Base-by-base conservation (phyloP, 306 rosid genomes). In the Sindora glabra region DNA sequence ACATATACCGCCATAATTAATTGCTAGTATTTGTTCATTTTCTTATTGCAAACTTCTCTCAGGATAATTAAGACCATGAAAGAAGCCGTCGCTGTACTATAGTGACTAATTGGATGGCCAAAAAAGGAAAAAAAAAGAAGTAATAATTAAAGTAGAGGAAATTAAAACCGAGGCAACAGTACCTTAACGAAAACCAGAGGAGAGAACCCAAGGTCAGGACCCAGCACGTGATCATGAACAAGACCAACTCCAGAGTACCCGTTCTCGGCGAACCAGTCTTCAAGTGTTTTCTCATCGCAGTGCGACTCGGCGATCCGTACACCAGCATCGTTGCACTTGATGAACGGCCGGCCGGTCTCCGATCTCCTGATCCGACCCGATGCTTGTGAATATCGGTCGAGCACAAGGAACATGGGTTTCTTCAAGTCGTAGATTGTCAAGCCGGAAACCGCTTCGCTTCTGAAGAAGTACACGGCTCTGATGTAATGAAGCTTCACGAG, bases 101-200 rank as follows among this genome's bases (percentile, higher is more conserved):
- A n/a, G n/a, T n/a, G n/a, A n/a, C n/a, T n/a, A n/a, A n/a, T n/a
- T n/a, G n/a, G n/a, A n/a, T n/a, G n/a, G n/a, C n/a, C n/a, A n/a
- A n/a, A n/a, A n/a, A n/a, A n/a, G n/a, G 30, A 26, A 26, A 26
- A 26, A 6, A 26, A 26, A 26, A 26, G 30, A 6, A 2, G 30
- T 26, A 26, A 26, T 26, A 2, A 26, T 2, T 26, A 26, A 26
- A 26, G 6, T 4, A 29, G 22, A 18, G 44, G 29, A 34, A 14
- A 23, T 0, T 10, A 13, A 23, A 8, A 38, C 6, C 1, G 5
- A 32, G 0, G 9, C 2, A n/a, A 19, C 10, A 24, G 7, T 59
- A 90, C 91, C 95, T 87, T 90, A 3, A 90, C 23, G 42, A 80
- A 77, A 10, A 81, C 89, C 3, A 90, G 77, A 65, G 97, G 97